Evolutionary conservation across 2,329 filamentous ascomycete species (phyloP).

Genomic region (Ambrosiella cleistominuta): DNA sequence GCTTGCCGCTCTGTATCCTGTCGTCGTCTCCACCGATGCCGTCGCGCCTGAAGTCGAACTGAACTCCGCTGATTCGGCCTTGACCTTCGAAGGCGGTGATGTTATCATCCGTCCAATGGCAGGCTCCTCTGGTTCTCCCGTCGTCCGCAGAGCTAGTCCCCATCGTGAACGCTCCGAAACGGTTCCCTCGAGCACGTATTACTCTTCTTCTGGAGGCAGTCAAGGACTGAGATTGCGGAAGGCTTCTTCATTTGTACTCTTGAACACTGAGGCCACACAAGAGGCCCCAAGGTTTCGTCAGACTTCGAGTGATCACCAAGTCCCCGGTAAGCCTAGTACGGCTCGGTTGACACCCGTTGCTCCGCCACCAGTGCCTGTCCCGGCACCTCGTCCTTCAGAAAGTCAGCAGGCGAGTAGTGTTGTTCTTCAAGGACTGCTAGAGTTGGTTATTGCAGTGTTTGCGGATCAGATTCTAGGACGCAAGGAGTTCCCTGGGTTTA

Average conservation of each 20-base stretch:
- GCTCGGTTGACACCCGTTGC: constrained; percentile 47
- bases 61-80: constrained; percentile 60
- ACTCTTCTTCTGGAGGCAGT: neutral
- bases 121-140: constrained; percentile 44
- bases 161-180: constrained; percentile 37
- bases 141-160: constrained; percentile 35
- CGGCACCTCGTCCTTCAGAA: constrained; percentile 23
- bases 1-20: constrained; percentile 65
- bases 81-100: constrained; percentile 74
- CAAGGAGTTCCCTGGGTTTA: constrained; percentile 82
- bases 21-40: constrained; percentile 70
- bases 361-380: constrained; percentile 16
- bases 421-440: constrained; percentile 58
- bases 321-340: constrained; percentile 27
- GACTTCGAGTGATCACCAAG: neutral
- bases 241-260: constrained; percentile 78
- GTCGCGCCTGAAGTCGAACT: constrained; percentile 73
- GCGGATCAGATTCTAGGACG: constrained; percentile 68
- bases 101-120: constrained; percentile 63
- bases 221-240: constrained; percentile 44
- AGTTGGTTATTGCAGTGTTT: constrained; percentile 64
- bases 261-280: constrained; percentile 48
- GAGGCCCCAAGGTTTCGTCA: neutral
- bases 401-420: constrained; percentile 43
- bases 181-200: constrained; percentile 19